Percentiles rank a stretch among this genome's conserved stretches.
These are phyloP conservation scores for Diaporthe amygdali DNA, from an alignment of 2,329 filamentous ascomycete genomes.

Conservation along the genomic window DNA sequence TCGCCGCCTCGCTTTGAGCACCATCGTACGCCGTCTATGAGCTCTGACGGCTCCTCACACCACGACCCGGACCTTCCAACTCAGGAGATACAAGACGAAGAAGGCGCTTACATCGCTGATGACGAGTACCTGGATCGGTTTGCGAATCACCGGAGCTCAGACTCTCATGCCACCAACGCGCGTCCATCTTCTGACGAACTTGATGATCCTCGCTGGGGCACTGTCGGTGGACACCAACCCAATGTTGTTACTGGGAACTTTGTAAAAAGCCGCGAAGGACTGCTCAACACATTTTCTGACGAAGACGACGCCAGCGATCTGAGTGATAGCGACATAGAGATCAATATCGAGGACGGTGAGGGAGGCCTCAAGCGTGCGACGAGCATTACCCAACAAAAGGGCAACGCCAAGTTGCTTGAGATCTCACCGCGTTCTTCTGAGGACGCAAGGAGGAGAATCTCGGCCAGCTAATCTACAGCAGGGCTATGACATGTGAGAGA, in stretches of 20 bases:
- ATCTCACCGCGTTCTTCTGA: conserved; percentile 62
- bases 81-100: conserved; percentile 61
- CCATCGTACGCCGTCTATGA: conserved; percentile 38
- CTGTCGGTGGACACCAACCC: conserved; percentile 51
- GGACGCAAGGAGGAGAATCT: conserved; percentile 49
- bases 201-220: conserved; percentile 55
- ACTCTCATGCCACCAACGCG: conserved; percentile 37
- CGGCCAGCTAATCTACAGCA: conserved; percentile 25
- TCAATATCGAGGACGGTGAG: conserved; percentile 40
- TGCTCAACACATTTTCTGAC: conserved; percentile 49
- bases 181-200: conserved; percentile 65
- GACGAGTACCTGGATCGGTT: conserved; percentile 76
- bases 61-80: conserved; percentile 55
- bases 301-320: conserved; percentile 34
- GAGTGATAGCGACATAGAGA: conserved; percentile 29
- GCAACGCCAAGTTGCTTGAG: conserved; percentile 77
- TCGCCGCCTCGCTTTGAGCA: conserved; percentile 39
- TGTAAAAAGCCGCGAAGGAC: conserved; percentile 58
- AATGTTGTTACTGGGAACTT: conserved; percentile 60
- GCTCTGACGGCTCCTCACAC: conserved; percentile 39
- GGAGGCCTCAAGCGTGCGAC: conserved; percentile 65
- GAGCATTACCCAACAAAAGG: conserved; percentile 74
- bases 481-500: background rate
- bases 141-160: conserved; percentile 35
- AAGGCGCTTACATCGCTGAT: conserved; percentile 63